These are phyloP conservation scores for Tolypocladium ovalisporum DNA, from an alignment of 2,329 filamentous ascomycete species.

Conservation along the genomic window DNA sequence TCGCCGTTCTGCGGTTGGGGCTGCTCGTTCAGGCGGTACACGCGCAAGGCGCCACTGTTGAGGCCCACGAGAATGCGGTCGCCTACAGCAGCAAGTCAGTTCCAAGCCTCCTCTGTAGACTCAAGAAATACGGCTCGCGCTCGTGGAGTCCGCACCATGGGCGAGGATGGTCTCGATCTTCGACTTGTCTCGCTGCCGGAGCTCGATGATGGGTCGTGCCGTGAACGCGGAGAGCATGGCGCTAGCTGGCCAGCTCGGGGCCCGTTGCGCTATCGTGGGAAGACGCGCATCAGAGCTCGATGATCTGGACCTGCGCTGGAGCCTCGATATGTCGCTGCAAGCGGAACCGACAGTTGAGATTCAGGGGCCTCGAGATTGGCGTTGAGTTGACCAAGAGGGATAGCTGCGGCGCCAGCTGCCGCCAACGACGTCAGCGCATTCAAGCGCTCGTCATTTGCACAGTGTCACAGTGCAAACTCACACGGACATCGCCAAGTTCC, in stretches of 20 bases:
- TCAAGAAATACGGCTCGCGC: background rate
- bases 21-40: constrained; percentile 80
- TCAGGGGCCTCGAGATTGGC: background rate
- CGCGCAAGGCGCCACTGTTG: constrained; percentile 75
- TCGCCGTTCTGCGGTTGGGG: constrained; percentile 24
- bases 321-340: background rate
- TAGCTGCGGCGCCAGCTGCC: background rate
- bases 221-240: constrained; percentile 96
- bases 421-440: background rate
- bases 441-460: constrained; percentile 4
- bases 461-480: constrained; percentile 11
- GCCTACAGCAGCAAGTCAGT: constrained; percentile 34
- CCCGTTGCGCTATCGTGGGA: constrained; percentile 16
- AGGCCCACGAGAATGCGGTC: constrained; percentile 87
- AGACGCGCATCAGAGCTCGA: constrained; percentile 18
- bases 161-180: constrained; percentile 94
- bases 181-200: constrained; percentile 88
- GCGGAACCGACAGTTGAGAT: background rate
- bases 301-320: constrained; percentile 9
- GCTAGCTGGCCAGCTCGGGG: constrained; percentile 29
- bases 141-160: constrained; percentile 45
- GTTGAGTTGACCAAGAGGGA: background rate
- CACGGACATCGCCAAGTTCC: background rate
- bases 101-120: constrained; percentile 9
- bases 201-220: constrained; percentile 92